Base-by-base conservation (phyloP, 2,329 filamentous ascomycete genomes). In the Phialemonium atrogriseum region DNA sequence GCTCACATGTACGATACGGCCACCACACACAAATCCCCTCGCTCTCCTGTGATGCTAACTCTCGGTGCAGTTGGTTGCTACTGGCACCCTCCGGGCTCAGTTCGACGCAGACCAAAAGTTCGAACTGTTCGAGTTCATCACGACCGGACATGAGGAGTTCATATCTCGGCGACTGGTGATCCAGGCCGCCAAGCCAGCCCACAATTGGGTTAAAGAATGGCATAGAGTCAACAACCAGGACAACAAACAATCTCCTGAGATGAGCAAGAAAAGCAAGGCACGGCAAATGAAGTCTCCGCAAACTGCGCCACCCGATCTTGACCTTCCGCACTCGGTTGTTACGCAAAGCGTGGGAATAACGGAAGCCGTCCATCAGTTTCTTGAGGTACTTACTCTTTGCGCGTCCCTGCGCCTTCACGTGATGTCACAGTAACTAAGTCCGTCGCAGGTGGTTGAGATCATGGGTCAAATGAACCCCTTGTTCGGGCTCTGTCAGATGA, bases 81-180 rank as follows among this genome's bases (percentile, higher is more conserved):
- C 67, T n/a, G 89, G 89, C 25, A 77, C 70, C 5, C 61, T 96
- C 16, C 77, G 79, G 29, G 87, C 81, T 1, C 76, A 85, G 39
- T 94, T 94, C 50, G 83, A 93, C 45, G 64, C 63, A 7, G 73
- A 82, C 22, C 80, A 86, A 39, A 86, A 82, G 53, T 80, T 98
- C 37, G 85, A 94, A 39, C 66, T 86, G 38, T 70, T 96, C 29
- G 85, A 94, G 47, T 88, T 96, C 44, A 68, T 78, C 27, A 85
- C 84, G 2, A 72, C 67, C 21, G 70, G 68, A 30, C 82, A 93
- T 47, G 84, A 88, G 44, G 88, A 96, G 57, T 94, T 82, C 47
- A 65, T 96, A 27, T 80, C 87, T 14, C 76, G 85, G 33, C 73
- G 67, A 38, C 67, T 68, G 41, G 70, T 77, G 7, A 70, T 80